Evolutionary conservation across 2,329 filamentous ascomycete species (phyloP), one percentile per base, ranked within the genome.

Genomic region (Ceratocystis albifundus): DNA sequence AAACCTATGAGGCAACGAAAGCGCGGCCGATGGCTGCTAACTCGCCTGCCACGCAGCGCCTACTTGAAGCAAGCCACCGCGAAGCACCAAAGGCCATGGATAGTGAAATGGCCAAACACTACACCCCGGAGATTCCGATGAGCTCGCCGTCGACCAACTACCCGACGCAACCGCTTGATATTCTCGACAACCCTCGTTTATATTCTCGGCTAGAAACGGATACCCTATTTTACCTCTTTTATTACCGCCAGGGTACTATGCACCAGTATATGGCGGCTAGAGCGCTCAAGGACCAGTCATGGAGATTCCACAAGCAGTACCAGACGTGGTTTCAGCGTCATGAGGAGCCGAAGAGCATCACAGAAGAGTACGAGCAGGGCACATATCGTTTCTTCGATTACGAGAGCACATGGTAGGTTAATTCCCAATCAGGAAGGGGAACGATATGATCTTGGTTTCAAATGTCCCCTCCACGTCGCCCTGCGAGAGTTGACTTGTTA

Each of bases 371-470:
- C 74, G 94, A 99, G 78, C 94, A 99, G 77, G 94, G 94, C 69
- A 99, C 94, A 28, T 99, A 99, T 79, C 87, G 94, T 63, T 99
- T 99, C 80, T 99, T 99, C 76, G 94, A 99, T 77, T 99, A 99
- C 74, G 94, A 99, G 78, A 96, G 90, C 76, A 99, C 94, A 73
- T 99, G 94, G 94, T 96, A 78, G 77, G 88, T 80, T 63, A 8
- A 25, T 45, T 28, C 28, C 36, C 8, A 41, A 41, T 41, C 12
- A 41, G 36, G 10, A 3, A 41, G 36, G 36, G 36, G 8, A 41
- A 12, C 10, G 17, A 41, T 64, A 17, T 20, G 7, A 7, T 7
- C 20, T 62, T 46, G 12, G 7, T 25, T 41, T 46, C 12, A 3
- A 25, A n/a, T n/a, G 48, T 45, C 30, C 10, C 36, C 3, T 10